Evolutionary conservation across 2,329 filamentous ascomycete genomes (phyloP).

Genomic region (Colletotrichum melonis): DNA sequence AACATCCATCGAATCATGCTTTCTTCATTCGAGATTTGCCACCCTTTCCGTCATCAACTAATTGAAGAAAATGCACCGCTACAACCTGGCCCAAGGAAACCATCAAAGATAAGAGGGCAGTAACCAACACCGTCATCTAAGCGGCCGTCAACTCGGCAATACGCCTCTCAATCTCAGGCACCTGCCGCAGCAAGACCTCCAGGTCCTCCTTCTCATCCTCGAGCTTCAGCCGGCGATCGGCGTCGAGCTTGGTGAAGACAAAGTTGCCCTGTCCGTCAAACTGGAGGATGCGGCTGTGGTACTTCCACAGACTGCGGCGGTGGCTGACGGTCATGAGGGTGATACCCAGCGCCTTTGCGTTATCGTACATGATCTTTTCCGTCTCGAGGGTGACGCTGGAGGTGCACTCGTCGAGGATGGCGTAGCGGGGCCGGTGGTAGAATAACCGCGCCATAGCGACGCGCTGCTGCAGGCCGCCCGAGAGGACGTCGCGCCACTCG

Average conservation of each 20-base stretch:
- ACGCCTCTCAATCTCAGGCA: constrained; percentile 88
- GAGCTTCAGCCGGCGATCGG: constrained; percentile 83
- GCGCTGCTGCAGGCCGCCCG: constrained; percentile 91
- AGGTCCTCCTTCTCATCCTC: constrained; percentile 98
- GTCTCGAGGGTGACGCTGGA: constrained; percentile 94
- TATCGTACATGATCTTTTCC: constrained; percentile 97
- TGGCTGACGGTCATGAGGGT: constrained; percentile 98
- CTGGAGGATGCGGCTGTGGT: constrained; percentile 93
- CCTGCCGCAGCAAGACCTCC: constrained; percentile 84
- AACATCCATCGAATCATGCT: not conserved
- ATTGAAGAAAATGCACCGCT: not conserved
- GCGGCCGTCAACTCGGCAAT: constrained; percentile 79
- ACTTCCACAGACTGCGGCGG: constrained; percentile 92
- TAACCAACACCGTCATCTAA: constrained; percentile 25
- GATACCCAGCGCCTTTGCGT: constrained; percentile 89
- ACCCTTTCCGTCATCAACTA: not conserved
- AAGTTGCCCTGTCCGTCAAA: constrained; percentile 96
- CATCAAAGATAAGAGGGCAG: not conserved
- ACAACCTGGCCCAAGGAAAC: not conserved
- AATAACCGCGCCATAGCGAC: constrained; percentile 97
- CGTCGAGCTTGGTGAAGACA: constrained; percentile 90
- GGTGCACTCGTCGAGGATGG: constrained; percentile 97
- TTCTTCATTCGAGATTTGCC: not conserved
- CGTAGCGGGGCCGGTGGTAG: constrained; percentile 92
- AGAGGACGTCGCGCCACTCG: constrained; percentile 96